Base-by-base conservation (phyloP, 192 early-diverging fungal species). In the Podila clonocystis region DNA sequence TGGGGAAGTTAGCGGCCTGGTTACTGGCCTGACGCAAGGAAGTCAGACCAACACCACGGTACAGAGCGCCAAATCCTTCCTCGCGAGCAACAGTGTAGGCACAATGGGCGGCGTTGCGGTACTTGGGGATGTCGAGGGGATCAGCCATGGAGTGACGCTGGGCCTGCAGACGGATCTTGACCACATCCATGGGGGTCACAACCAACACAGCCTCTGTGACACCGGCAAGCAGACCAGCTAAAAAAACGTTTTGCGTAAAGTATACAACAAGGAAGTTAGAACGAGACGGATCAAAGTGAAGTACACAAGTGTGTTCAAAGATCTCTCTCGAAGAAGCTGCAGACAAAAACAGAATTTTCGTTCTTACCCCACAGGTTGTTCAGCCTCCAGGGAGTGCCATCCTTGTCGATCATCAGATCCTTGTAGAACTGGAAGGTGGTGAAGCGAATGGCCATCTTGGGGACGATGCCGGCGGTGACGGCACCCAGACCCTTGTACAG, bases 361-460 rank as follows among this genome's bases (percentile, higher is more conserved):
- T n/a, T 15, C 65, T 52, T 72, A 84, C 80, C 67, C 73, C 67
- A 82, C 11, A 82, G 41, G 55, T 78, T 72, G 65, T 75, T 73
- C 19, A 88, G 86, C 63, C 86, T 93, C 93, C 90, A 63, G 94
- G 62, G 82, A 95, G 97, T 75, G 92, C 93, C 41, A 87, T 91
- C 26, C 68, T 71, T 48, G 93, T 90, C 62, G 84, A 86, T 89
- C 68, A 97, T 73, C 73, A 86, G 84, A 13, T 88, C 85, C 87
- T 99, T 98, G 89, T 97, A 99, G 52, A 90, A 86, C 83, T 99
- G 96, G 74, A 99, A 98, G 62, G 94, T 95, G 6, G 93, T 94
- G 87, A 99, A 99, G 45, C 97, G 93, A 75, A 99, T 99, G 38
- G 97, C 97, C 96, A 98, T 98, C 87, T 99, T 99, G 68, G 97